Conservation (phyloP, 1,284 basidiomycete species). For the Sanghuangporus sanghuang region DNA sequence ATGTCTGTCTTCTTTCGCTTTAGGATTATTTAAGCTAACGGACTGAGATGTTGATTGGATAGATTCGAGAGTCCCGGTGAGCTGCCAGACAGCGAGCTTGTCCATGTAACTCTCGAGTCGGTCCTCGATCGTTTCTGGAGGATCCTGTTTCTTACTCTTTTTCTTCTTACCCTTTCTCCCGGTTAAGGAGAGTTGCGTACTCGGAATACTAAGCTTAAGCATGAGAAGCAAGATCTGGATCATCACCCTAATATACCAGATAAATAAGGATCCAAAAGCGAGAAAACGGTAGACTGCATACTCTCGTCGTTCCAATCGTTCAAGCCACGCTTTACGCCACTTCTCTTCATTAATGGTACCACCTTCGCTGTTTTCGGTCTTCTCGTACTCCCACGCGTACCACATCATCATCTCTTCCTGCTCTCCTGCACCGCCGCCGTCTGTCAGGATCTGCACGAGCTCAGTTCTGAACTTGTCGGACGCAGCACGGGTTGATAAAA, state of each 20-base stretch:
- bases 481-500: slow-evolving; percentile 51
- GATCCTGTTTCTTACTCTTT: slow-evolving; percentile 29
- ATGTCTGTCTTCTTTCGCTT: slow-evolving; percentile 42
- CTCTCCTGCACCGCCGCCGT: slow-evolving; percentile 53
- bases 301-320: slow-evolving; percentile 68
- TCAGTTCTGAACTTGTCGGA: slow-evolving; percentile 60
- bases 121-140: slow-evolving; percentile 33
- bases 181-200: slow-evolving; percentile 28
- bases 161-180: slow-evolving; percentile 1
- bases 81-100: slow-evolving; percentile 70
- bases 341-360: slow-evolving; percentile 34
- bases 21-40: slow-evolving; percentile 9
- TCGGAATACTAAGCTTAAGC: slow-evolving; percentile 57
- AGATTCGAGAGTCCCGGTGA: slow-evolving; percentile 39
- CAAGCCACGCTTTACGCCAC: slow-evolving; percentile 52
- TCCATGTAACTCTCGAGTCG: slow-evolving; percentile 70
- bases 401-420: slow-evolving; percentile 70
- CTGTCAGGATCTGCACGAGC: slow-evolving; percentile 48
- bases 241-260: slow-evolving; percentile 44
- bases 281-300: slow-evolving; percentile 30
- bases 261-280: background rate
- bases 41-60: slow-evolving; percentile 18
- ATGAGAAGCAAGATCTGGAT: slow-evolving; percentile 68
- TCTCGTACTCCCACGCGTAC: slow-evolving; percentile 59
- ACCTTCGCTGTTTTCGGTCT: slow-evolving; percentile 22